Evolutionary conservation across 2,329 filamentous ascomycete species (phyloP), one percentile per base, ranked within the genome.

Genomic region (Colletotrichum zoysiae): DNA sequence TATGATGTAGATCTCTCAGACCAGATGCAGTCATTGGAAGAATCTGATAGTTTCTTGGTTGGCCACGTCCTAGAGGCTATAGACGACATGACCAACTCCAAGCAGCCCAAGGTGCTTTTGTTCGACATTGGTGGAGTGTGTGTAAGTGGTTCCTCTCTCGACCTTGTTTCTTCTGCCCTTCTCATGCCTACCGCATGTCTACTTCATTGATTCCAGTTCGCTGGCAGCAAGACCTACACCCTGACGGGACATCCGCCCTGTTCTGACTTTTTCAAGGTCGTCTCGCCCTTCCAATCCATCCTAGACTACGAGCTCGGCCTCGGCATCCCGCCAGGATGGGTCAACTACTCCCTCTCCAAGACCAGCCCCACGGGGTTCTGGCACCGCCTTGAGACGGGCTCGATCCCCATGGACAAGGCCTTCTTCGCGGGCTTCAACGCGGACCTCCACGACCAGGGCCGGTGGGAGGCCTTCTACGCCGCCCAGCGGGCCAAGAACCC

Each of bases 111-210:
- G 76, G 93, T 93, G 67, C 84, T 97, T 42, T 86, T 99, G 30
- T 98, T 98, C 81, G 96, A 99, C 82, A 96, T 99, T 76, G 96
- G 96, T 50, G 96, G 96, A 74, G 96, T 99, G 76, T 97, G 94
- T 87, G 95, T 97, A 92, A 86, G 94, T 90, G 48, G 51, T 51
- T 6, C n/a, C 7, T 55, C 57, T 30, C 6, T 55, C 46, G 35
- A 75, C 38, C 53, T 51, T 18, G n/a, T 30, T 70, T 23, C 44
- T 16, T 23, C 48, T 38, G 70, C 18, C 58, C 35, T 50, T 40
- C 30, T 59, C n/a, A 5, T 30, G 69, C 66, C 65, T 12, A 55
- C 35, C 65, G 73, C 50, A 38, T 8, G 30, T 30, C 30, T 30
- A 30, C 30, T 30, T 30, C 30, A 30, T 30, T 30, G 16, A 8